A percentile compares a stretch with the other conserved stretches of the same genome.
Conservation (phyloP, 192 early-diverging fungal genomes). For the Mortierella hygrophila region DNA sequence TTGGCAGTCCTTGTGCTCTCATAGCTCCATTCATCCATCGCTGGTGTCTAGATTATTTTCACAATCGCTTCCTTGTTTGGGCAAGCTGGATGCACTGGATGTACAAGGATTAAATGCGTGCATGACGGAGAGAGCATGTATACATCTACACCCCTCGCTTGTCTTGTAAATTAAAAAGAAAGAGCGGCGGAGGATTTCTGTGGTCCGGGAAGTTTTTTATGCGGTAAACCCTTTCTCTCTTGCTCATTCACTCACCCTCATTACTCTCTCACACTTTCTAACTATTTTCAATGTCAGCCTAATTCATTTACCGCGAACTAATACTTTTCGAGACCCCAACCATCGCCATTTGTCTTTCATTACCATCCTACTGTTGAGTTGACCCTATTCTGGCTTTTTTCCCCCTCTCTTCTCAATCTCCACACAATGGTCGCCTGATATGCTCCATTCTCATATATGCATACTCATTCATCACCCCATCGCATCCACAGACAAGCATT, state of each 20-base stretch:
- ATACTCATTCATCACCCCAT: neutral
- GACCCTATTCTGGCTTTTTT: too few relatives aligned
- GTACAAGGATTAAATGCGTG: too few relatives aligned
- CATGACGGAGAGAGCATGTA: too few relatives aligned
- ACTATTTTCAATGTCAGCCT: neutral
- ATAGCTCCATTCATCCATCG: neutral
- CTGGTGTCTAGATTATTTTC: neutral
- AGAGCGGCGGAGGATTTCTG: neutral
- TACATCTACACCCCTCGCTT: neutral
- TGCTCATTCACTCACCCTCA: neutral
- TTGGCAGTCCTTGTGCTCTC: neutral
- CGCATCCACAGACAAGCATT: neutral
- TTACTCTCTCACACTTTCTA: slow-evolving; percentile 3
- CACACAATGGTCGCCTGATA: too few relatives aligned
- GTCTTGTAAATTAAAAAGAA: neutral
- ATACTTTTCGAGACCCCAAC: neutral
- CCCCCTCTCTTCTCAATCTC: too few relatives aligned
- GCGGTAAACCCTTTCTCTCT: neutral
- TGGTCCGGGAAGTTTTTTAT: neutral
- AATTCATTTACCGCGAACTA: neutral
- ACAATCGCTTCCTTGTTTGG: slow-evolving; percentile 5
- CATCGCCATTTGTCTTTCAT: neutral
- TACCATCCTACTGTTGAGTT: too few relatives aligned
- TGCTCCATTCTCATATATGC: too few relatives aligned
- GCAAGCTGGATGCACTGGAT: neutral